phyloP scores from a whole-genome alignment of 306 rosid genomes.

The Cyclanthera cordifolia region DNA sequence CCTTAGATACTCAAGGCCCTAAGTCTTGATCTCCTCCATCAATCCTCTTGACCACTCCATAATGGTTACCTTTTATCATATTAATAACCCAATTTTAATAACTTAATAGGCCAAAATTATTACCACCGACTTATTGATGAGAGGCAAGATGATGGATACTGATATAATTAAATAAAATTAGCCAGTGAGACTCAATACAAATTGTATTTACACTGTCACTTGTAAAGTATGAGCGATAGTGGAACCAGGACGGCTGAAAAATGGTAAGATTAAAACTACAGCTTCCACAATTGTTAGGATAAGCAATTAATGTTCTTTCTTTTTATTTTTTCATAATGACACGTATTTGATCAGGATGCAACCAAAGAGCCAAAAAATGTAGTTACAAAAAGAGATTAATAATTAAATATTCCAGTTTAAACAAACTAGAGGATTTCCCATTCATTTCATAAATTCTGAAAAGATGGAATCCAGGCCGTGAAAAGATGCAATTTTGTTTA shows the following conservation, averaged over 20 bases:
- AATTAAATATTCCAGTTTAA: constrained; percentile 1
- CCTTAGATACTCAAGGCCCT: too few relatives aligned
- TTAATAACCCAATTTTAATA: background rate
- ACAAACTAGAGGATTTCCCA: background rate
- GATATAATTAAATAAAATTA: too few relatives aligned
- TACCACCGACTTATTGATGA: background rate
- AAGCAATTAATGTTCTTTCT: background rate
- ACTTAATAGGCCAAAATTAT: background rate
- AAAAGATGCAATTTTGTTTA: background rate
- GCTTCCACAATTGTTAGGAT: background rate
- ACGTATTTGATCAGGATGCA: background rate
- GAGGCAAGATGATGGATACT: background rate
- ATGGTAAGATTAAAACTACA: background rate
- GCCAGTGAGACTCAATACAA: too few relatives aligned
- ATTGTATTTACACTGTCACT: background rate
- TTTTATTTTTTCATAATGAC: background rate
- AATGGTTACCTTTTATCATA: too few relatives aligned
- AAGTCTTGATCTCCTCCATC: too few relatives aligned
- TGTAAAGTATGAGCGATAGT: background rate
- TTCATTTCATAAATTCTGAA: background rate
- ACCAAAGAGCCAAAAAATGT: background rate
- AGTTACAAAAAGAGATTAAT: background rate
- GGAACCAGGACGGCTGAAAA: too few relatives aligned
- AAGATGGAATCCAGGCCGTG: background rate
- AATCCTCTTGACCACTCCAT: too few relatives aligned